Evolutionary conservation across 768 basidiomycete species (phyloP), one percentile per base, ranked within the genome.

Genomic region (Russula abietina): DNA sequence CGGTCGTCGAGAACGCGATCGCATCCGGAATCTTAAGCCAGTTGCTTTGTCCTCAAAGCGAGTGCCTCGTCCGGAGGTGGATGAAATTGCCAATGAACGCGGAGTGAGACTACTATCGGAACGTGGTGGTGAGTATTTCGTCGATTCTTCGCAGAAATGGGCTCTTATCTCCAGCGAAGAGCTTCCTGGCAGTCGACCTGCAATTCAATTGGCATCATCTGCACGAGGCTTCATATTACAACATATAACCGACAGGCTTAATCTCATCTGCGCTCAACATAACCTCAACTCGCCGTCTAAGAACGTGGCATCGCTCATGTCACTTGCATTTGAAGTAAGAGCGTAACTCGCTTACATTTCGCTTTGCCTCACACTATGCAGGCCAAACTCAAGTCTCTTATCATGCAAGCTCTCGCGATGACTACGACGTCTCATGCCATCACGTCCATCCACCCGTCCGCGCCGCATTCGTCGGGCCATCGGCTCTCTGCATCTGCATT

Each of bases 381-480:
- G 89, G 88, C 88, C 19, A 89, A 90, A 71, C 79, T 93, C 4
- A 93, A 93, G 70, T 88, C 91, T 61, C 81, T 92, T 30, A 87
- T 93, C 66, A 89, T 86, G 1, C 88, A 88, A 67, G 88, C 90
- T 5, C 73, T 93, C 33, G 86, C 89, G 3, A 76, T 91, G 11
- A 91, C 89, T 2, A 84, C 88, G 0, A 80, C 84, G 9, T 91
- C 90, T 7, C 83, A 87, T 67, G 84, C 88, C 32, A 86, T 91
- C 67, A 81, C 85, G 8, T 91, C 90, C 52, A 90, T 93, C 53
- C 79, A 77, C 11, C 84, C 88, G 0, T 83, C 87, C 17, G 67
- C 66, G 4, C 73, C 74, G n/a, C 75, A 73, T 59, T 75, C 70
- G 56, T 59, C 69, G 62, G 70, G 70, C 70, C 68, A 71, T 56